phyloP scores from a whole-genome alignment of 371 early-diverging fungal species.

The Rhizopus sp. region DNA sequence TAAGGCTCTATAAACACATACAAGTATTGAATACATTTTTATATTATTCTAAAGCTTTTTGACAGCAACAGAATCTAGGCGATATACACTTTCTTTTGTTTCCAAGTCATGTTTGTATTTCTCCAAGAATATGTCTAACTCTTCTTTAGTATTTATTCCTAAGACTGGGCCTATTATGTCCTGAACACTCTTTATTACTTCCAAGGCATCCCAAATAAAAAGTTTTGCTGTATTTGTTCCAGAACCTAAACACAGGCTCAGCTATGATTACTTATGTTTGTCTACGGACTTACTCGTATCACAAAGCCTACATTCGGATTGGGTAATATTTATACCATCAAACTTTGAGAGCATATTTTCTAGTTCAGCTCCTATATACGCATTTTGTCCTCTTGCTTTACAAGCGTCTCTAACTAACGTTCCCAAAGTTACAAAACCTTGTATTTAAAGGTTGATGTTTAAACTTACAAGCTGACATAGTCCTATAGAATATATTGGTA shows the following conservation, averaged over 20 bases:
- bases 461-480: neutral
- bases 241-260: neutral
- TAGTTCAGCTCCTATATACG: neutral
- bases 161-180: neutral
- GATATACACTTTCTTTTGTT: too few species aligned
- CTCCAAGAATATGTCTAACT: too few species aligned
- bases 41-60: too few species aligned
- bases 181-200: neutral
- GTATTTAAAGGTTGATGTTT: too few species aligned
- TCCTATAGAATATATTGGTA: neutral
- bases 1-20: too few species aligned
- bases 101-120: too few species aligned
- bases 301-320: neutral
- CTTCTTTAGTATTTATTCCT: too few species aligned
- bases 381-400: slow-evolving; percentile 1
- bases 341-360: neutral
- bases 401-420: neutral
- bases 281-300: neutral
- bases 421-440: too few species aligned
- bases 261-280: neutral
- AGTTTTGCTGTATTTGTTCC: neutral
- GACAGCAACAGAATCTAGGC: too few species aligned
- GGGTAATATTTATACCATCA: neutral
- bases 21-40: too few species aligned
- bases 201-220: slow-evolving; percentile 1